Percentiles rank a stretch among this genome's conserved stretches.
Evolutionary conservation across 129 eudicot genomes (phyloP).

Genomic region (Tagetes patula): DNA sequence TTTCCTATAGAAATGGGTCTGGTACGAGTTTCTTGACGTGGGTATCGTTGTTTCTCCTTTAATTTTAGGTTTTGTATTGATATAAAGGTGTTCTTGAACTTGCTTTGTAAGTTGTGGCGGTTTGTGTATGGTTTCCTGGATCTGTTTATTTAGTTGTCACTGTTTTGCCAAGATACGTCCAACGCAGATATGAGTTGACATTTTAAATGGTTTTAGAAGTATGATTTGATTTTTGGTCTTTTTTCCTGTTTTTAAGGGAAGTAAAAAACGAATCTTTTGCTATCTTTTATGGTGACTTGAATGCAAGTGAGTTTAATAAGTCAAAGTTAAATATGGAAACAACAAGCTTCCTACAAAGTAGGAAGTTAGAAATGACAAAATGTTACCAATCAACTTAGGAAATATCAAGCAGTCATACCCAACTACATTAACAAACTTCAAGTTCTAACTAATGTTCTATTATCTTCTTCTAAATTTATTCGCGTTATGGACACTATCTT

Average conservation of each 20-base stretch:
- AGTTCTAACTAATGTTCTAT: neutral
- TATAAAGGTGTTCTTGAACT: neutral
- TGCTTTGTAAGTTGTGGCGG: neutral
- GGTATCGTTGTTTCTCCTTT: neutral
- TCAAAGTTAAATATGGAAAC: neutral
- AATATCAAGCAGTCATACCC: neutral
- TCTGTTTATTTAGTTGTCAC: constrained; percentile 2
- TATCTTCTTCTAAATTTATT: neutral
- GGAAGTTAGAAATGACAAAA: neutral
- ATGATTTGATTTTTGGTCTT: neutral
- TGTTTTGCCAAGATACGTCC: constrained; percentile 2
- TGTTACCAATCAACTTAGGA: neutral
- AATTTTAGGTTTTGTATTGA: neutral
- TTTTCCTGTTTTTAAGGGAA: neutral
- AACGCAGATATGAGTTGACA: neutral
- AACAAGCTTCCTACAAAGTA: neutral
- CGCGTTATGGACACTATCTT: neutral
- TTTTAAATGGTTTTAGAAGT: neutral
- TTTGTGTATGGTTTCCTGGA: neutral
- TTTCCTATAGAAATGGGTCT: neutral
- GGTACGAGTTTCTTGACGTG: neutral
- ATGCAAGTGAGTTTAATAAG: neutral
- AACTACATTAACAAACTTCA: neutral
- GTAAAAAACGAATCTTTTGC: neutral
- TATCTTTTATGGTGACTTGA: neutral